Percentiles rank a stretch among this genome's conserved stretches.
Evolutionary conservation across 2,329 filamentous ascomycete species (phyloP).

Genomic region (Ampelomyces quisqualis): DNA sequence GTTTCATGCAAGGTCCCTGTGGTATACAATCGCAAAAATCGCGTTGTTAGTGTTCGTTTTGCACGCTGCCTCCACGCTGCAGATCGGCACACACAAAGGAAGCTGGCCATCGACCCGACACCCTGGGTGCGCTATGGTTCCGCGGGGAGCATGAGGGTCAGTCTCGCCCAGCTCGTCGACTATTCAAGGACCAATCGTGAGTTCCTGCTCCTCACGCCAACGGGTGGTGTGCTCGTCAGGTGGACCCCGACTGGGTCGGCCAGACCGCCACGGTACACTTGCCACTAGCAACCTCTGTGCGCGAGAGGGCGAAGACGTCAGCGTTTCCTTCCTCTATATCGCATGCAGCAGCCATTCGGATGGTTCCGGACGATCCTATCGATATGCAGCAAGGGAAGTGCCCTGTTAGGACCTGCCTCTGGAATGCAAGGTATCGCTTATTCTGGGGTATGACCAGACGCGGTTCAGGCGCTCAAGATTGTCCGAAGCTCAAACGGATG

Average conservation of each 20-base stretch:
- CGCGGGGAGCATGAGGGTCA: constrained; percentile 2
- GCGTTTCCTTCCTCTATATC: constrained; percentile 15
- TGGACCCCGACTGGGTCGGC: constrained; percentile 9
- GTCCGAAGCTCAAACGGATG: constrained; percentile 20
- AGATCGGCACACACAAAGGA: constrained; percentile 4
- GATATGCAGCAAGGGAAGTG: constrained; percentile 14
- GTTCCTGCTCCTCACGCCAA: neutral
- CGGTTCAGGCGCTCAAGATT: constrained; percentile 10
- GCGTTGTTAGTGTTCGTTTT: constrained; percentile 1
- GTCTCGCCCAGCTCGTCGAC: constrained; percentile 1
- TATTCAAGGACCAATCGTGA: constrained; percentile 1
- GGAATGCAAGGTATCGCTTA: constrained; percentile 33
- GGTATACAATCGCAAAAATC: neutral
- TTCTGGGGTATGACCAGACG: constrained; percentile 29
- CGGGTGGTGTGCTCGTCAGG: constrained; percentile 4
- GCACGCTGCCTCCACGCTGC: constrained; percentile 3
- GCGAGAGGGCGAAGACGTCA: constrained; percentile 17
- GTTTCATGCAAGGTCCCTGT: constrained; percentile 1
- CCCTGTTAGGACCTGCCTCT: constrained; percentile 12
- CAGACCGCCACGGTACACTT: constrained; percentile 24
- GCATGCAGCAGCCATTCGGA: constrained; percentile 36
- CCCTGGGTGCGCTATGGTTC: constrained; percentile 5
- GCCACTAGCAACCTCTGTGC: constrained; percentile 8
- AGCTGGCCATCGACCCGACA: constrained; percentile 2
- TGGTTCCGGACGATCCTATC: constrained; percentile 37